Evolutionary conservation across 1,139 yeast species (phyloP), one percentile per base, ranked within the genome.

Genomic region (Diutina sp.): DNA sequence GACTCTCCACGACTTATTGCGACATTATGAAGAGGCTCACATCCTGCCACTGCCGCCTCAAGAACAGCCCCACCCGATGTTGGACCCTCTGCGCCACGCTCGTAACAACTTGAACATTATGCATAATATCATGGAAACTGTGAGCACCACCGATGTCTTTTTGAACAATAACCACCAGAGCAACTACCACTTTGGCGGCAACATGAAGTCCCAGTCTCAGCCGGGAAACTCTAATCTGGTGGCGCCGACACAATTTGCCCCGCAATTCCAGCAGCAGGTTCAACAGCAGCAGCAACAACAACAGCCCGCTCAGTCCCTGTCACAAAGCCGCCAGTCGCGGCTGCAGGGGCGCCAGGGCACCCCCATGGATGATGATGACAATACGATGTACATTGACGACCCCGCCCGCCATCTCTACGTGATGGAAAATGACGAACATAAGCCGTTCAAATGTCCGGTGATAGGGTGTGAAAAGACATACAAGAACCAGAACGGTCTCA

Each of bases 391-490:
- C 65, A 85, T 87, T 55, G 91, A 85, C 66, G 97, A 91, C 69
- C 99, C 98, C 0, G 97, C 97, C 1, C 82, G 98, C 61, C 95
- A 91, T 66, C 73, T 93, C 59, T 91, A 91, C 67, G 96, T 90
- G 52, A 85, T 89, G 78, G 97, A 91, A 69, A 86, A 86, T 61
- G 93, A 88, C 60, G 97, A 90, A 64, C 90, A 90, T 68, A 87
- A 93, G 69, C 99, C 99, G 28, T 93, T 87, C 75, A 90, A 87
- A 69, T 93, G 99, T 73, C 99, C 98, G 0, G 99, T 93, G 50
- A 88, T 90, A 66, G 99, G 99, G 6, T 93, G 99, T 72, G 98
- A 91, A 65, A 93, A 93, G 76, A 91, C 95, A 46, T 93, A 93
- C 72, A 93, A 93, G 75, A 93, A 93, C 70, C 99, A 93, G 72